A percentile compares a stretch with the other conserved stretches of the same genome.
Evolutionary conservation across 1,284 basidiomycete species (phyloP).

Genomic region (Ustilago vetiveriae): DNA sequence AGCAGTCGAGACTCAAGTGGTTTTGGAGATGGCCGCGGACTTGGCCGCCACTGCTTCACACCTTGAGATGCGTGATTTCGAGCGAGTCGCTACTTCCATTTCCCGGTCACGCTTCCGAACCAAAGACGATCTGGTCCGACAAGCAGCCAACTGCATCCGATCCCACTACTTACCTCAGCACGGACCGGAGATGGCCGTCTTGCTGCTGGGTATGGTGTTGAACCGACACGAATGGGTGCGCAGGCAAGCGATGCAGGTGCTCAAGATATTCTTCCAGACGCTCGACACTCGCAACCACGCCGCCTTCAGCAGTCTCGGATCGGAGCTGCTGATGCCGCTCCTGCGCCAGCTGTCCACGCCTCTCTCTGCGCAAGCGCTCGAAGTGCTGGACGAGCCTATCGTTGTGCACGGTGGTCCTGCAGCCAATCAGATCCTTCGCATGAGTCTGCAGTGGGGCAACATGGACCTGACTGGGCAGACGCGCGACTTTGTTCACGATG

Average conservation of each 20-base stretch:
- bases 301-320: constrained; percentile 76
- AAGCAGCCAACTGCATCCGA: constrained; percentile 83
- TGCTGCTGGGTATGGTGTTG: constrained; percentile 85
- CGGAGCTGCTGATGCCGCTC: constrained; percentile 88
- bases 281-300: constrained; percentile 78
- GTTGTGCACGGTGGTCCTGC: constrained; percentile 77
- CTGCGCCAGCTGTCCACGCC: constrained; percentile 85
- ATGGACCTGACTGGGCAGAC: constrained; percentile 24
- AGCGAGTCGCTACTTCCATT: constrained; percentile 87
- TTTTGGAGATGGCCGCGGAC: constrained; percentile 79
- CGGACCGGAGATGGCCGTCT: constrained; percentile 79
- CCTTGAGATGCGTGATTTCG: constrained; percentile 79
- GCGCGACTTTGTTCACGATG: constrained; percentile 50
- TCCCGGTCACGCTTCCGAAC: constrained; percentile 87
- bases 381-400: constrained; percentile 88
- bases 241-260: constrained; percentile 82
- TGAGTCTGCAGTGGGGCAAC: constrained; percentile 71
- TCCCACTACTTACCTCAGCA: constrained; percentile 77
- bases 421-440: constrained; percentile 83
- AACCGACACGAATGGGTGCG: constrained; percentile 85
- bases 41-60: constrained; percentile 78
- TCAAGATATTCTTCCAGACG: constrained; percentile 87
- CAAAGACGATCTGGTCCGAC: constrained; percentile 90
- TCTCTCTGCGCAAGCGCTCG: constrained; percentile 83
- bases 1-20: constrained; percentile 73